These are phyloP conservation scores for Forsythia suspensa DNA, from an alignment of 257 asterid genomes.

Conservation along the genomic window DNA sequence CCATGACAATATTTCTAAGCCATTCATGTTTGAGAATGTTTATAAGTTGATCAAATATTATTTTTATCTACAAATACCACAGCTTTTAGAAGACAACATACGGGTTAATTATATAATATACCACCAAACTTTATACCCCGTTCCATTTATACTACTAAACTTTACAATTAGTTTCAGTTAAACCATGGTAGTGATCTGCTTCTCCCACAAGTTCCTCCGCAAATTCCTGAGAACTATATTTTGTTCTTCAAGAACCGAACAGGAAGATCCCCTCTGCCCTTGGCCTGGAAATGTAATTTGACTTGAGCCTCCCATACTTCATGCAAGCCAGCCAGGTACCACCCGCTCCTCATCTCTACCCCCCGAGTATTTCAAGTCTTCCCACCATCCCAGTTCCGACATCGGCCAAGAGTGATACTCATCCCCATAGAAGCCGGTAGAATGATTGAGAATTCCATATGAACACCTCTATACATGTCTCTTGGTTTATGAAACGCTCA, in stretches of 20 bases:
- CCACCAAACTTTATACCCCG: too few species aligned
- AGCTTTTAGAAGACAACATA: too few species aligned
- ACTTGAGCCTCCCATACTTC: slow-evolving; percentile 51
- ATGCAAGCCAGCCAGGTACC: slow-evolving; percentile 83
- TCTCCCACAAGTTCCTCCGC: slow-evolving; percentile 59
- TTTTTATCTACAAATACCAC: too few species aligned
- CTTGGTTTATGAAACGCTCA: neutral
- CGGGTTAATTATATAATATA: too few species aligned
- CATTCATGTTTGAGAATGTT: too few species aligned
- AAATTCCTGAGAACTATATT: slow-evolving; percentile 59
- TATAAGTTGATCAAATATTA: too few species aligned
- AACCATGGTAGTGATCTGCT: slow-evolving; percentile 50
- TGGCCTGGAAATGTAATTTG: slow-evolving; percentile 22
- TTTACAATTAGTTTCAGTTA: too few species aligned
- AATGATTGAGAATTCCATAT: slow-evolving; percentile 54
- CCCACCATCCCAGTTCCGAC: slow-evolving; percentile 76
- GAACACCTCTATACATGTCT: slow-evolving; percentile 71
- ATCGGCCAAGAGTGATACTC: slow-evolving; percentile 41
- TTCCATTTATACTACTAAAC: too few species aligned
- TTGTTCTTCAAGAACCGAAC: slow-evolving; percentile 70
- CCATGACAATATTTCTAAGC: too few species aligned
- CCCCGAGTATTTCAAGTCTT: slow-evolving; percentile 59
- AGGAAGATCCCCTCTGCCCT: slow-evolving; percentile 74
- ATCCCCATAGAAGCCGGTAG: too few species aligned
- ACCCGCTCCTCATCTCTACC: slow-evolving; percentile 71